These are phyloP conservation scores for Naganishia kalamii DNA, from an alignment of 768 basidiomycete species.

Conservation along the genomic window DNA sequence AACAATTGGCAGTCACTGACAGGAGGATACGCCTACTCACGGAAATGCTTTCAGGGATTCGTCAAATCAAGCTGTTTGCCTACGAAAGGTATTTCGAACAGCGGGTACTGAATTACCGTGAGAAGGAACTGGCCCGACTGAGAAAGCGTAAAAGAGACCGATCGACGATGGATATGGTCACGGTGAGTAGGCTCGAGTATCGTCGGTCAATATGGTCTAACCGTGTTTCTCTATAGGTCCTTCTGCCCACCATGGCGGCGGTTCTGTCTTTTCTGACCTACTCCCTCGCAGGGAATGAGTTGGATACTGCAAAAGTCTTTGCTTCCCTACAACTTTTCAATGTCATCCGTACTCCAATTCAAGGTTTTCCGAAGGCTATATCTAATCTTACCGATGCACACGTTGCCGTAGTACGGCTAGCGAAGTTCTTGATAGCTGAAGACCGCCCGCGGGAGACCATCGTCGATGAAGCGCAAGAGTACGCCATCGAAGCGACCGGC, in stretches of 20 bases:
- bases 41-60: constrained; percentile 64
- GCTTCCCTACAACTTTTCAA: constrained; percentile 59
- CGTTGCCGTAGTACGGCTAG: constrained; percentile 17
- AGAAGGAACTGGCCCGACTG: constrained; percentile 35
- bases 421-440: constrained; percentile 41
- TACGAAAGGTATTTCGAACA: constrained; percentile 51
- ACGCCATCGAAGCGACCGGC: constrained; percentile 50
- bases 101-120: constrained; percentile 31
- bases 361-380: constrained; percentile 33
- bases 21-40: constrained; percentile 59
- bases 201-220: no score
- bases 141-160: constrained; percentile 23
- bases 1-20: constrained; percentile 58
- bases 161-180: not conserved
- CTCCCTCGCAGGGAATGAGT: constrained; percentile 54
- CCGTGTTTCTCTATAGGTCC: constrained; percentile 49
- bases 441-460: constrained; percentile 53
- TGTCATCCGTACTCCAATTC: constrained; percentile 37
- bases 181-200: no score
- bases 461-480: constrained; percentile 48
- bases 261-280: constrained; percentile 59
- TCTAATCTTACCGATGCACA: constrained; percentile 18
- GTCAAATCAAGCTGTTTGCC: constrained; percentile 61
- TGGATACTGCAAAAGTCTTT: constrained; percentile 57
- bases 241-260: constrained; percentile 55